Base-by-base conservation (phyloP, 805 yeast genomes). In the Teunomyces tritomae region DNA sequence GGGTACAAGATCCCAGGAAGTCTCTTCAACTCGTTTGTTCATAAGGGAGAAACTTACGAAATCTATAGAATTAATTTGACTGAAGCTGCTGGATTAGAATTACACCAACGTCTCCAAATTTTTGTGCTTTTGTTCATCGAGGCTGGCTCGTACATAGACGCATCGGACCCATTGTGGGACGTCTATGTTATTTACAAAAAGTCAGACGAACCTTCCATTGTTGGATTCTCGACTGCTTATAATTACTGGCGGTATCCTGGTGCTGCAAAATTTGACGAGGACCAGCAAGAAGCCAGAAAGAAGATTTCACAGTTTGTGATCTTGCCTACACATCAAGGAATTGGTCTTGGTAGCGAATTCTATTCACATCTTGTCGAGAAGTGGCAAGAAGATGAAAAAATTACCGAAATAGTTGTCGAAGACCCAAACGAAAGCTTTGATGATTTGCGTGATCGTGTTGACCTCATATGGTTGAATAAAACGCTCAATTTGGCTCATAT, bases 351-450 rank as follows among this genome's bases (percentile, higher is more conserved):
- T 2, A 77, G 82, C 3, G 63, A 67, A 13, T 65, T 92, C 27
- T 92, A 92, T 62, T 67, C 73, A 8, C 50, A 75, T 0, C 65
- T 94, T 6, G 74, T 79, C 47, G 69, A 74, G 2, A 52, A 63
- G 39, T 89, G 96, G 87, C 55, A 73, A 3, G 53, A 58, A 0
- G 86, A 87, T 53, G 58, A 62, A 0, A 50, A 59, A 1, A 80
- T 90, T 20, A 66, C 70, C 29, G 96, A 91, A 57, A 77, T 94
- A 34, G 89, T 92, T 0, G 89, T 94, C 3, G 98, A 94, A 63
- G 99, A 94, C 63, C 98, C 98, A 2, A 87, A 86, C 59, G 97
- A 90, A 61, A 81, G 82, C 30, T 92, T 94, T 67, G 99, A 94
- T 61, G 95, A 88, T 59, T 71, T 94, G 55, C 77, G 99, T 49